phyloP scores from a whole-genome alignment of 2,329 filamentous ascomycete species.

The Hymenotorrendiella dingleyae region DNA sequence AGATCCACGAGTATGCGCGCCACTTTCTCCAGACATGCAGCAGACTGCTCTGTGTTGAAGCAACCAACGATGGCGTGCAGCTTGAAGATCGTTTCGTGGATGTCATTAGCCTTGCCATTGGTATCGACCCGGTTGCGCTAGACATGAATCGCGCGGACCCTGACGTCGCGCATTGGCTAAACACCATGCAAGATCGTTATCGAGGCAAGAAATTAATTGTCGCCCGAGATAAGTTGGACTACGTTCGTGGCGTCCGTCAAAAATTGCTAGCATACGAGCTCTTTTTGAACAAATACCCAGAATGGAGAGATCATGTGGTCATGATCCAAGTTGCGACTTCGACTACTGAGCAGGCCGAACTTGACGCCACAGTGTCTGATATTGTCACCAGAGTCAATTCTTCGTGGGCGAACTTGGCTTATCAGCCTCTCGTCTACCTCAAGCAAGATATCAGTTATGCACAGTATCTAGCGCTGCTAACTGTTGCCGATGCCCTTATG shows the following conservation, averaged over 20 bases:
- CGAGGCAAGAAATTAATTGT: constrained; percentile 86
- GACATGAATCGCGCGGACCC: constrained; percentile 62
- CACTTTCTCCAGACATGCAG: constrained; percentile 97
- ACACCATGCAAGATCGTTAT: constrained; percentile 76
- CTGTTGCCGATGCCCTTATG: constrained; percentile 85
- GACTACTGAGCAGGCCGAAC: constrained; percentile 78
- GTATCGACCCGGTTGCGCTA: constrained; percentile 78
- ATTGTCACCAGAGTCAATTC: constrained; percentile 95
- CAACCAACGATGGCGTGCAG: constrained; percentile 80
- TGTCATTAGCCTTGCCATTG: constrained; percentile 78
- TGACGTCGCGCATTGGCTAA: constrained; percentile 73
- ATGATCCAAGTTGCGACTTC: constrained; percentile 92
- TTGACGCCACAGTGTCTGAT: constrained; percentile 83
- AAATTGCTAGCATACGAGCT: constrained; percentile 86
- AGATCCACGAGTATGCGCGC: constrained; percentile 85
- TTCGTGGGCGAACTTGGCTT: constrained; percentile 80
- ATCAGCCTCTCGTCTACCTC: constrained; percentile 88
- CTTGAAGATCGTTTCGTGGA: constrained; percentile 92
- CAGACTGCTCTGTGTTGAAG: constrained; percentile 82
- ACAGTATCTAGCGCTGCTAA: constrained; percentile 87
- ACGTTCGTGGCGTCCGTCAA: constrained; percentile 85
- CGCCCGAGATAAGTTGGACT: constrained; percentile 88
- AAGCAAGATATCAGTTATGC: constrained; percentile 92
- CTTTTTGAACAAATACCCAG: constrained; percentile 88
- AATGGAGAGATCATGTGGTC: constrained; percentile 83